phyloP scores from a whole-genome alignment of 352 stramenopile genomes.

The Phytophthora rubi region DNA sequence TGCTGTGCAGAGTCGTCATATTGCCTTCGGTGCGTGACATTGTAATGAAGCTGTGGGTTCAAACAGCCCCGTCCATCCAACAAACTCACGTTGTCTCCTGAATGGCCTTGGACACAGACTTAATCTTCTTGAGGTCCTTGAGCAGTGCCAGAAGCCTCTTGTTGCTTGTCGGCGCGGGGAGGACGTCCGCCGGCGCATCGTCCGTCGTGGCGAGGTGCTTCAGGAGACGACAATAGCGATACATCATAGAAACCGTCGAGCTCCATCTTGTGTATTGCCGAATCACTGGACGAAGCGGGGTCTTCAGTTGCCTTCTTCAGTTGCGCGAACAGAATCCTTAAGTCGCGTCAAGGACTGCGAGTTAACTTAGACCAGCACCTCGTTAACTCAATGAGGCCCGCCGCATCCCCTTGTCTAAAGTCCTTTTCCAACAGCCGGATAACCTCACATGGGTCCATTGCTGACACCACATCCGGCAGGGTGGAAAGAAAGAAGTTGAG shows the following conservation, averaged over 20 bases:
- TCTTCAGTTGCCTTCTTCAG: conserved; percentile 9
- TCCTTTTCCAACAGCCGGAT: conserved; percentile 11
- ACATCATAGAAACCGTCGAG: background rate
- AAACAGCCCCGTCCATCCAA: background rate
- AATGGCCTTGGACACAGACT: background rate
- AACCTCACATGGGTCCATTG: conserved; percentile 20
- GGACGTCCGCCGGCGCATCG: background rate
- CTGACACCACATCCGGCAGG: conserved; percentile 11
- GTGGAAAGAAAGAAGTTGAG: background rate
- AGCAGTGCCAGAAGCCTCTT: background rate
- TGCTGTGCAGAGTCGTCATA: no score
- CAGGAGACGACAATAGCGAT: background rate
- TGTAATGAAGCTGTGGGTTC: no score
- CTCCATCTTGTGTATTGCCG: background rate
- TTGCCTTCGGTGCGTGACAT: no score
- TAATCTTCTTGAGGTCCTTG: background rate
- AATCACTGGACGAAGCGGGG: background rate
- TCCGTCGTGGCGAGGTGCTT: background rate
- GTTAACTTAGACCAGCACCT: conserved; percentile 5
- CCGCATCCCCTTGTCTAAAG: conserved; percentile 1
- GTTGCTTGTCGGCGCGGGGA: background rate
- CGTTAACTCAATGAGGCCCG: conserved; percentile 8
- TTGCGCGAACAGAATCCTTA: conserved; percentile 6
- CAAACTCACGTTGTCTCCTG: background rate
- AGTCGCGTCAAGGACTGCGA: background rate